phyloP scores from a whole-genome alignment of 2,329 filamentous ascomycete genomes.

The Pseudocercospora fijiensis region DNA sequence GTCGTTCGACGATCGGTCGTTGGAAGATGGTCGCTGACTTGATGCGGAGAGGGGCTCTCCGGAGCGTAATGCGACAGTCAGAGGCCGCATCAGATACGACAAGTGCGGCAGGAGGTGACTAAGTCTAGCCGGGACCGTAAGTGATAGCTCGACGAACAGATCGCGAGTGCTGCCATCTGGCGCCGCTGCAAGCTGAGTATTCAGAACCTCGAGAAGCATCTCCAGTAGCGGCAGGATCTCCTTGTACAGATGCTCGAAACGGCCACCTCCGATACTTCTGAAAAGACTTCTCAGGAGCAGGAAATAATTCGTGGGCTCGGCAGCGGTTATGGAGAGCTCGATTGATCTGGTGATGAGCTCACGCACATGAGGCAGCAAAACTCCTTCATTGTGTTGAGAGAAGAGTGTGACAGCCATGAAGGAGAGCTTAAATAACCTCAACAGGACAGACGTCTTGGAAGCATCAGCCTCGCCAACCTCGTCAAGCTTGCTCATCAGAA shows the following conservation, averaged over 20 bases:
- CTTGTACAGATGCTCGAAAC: slow-evolving; percentile 98
- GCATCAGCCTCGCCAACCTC: slow-evolving; percentile 91
- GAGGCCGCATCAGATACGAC: slow-evolving; percentile 92
- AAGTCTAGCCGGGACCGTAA: slow-evolving; percentile 90
- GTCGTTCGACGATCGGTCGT: slow-evolving; percentile 27
- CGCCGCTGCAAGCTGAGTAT: slow-evolving; percentile 87
- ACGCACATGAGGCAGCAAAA: slow-evolving; percentile 90
- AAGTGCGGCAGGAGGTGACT: slow-evolving; percentile 94
- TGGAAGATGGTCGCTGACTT: slow-evolving; percentile 22
- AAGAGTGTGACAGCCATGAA: slow-evolving; percentile 99
- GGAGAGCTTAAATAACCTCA: slow-evolving; percentile 93
- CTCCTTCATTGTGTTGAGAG: slow-evolving; percentile 89
- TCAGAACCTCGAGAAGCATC: slow-evolving; percentile 96
- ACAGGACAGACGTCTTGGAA: slow-evolving; percentile 85
- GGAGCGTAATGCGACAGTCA: slow-evolving; percentile 91
- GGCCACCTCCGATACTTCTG: slow-evolving; percentile 90
- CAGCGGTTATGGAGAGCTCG: slow-evolving; percentile 88
- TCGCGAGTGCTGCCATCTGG: slow-evolving; percentile 88
- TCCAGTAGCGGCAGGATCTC: slow-evolving; percentile 93
- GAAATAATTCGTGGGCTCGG: slow-evolving; percentile 99
- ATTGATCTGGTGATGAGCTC: slow-evolving; percentile 98
- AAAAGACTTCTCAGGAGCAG: slow-evolving; percentile 88
- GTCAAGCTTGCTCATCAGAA: slow-evolving; percentile 93
- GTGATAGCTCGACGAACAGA: slow-evolving; percentile 91
- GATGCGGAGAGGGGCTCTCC: slow-evolving; percentile 55